Evolutionary conservation across 176 grass and related monocot genomes (phyloP).

Genomic region (Dendrocalamus sinicus): DNA sequence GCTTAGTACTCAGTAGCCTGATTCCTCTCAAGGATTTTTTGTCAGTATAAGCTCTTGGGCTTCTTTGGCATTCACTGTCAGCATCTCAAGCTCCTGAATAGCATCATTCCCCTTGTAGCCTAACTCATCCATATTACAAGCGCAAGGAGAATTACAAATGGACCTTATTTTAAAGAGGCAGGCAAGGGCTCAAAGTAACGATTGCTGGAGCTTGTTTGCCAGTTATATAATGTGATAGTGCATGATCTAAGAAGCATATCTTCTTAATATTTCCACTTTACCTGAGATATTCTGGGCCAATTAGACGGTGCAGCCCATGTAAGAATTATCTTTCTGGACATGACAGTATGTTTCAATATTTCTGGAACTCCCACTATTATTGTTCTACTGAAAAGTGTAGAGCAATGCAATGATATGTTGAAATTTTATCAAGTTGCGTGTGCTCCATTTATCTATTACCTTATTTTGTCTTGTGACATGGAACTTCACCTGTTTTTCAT

Average conservation of each 20-base stretch:
- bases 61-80: constrained; percentile 69
- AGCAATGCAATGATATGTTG: constrained; percentile 28
- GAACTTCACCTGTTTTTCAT: constrained; percentile 42
- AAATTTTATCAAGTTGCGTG: constrained; percentile 37
- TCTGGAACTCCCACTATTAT: constrained; percentile 49
- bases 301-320: constrained; percentile 25
- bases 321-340: constrained; percentile 52
- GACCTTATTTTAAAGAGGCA: constrained; percentile 40
- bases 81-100: constrained; percentile 70
- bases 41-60: constrained; percentile 59
- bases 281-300: constrained; percentile 44
- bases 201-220: constrained; percentile 34
- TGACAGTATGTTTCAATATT: constrained; percentile 56
- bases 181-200: constrained; percentile 43
- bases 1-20: constrained; percentile 63
- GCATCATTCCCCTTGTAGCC: constrained; percentile 55
- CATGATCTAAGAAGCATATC: constrained; percentile 47
- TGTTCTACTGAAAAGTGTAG: constrained; percentile 53
- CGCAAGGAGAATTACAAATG: constrained; percentile 32
- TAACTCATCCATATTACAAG: constrained; percentile 61
- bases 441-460: constrained; percentile 31
- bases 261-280: constrained; percentile 44
- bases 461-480: constrained; percentile 48
- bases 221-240: constrained; percentile 53
- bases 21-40: constrained; percentile 75